A percentile compares a stretch with the other conserved stretches of the same genome.
Conservation (phyloP, 2,329 filamentous ascomycete genomes). For the Plenodomus biglobosus region DNA sequence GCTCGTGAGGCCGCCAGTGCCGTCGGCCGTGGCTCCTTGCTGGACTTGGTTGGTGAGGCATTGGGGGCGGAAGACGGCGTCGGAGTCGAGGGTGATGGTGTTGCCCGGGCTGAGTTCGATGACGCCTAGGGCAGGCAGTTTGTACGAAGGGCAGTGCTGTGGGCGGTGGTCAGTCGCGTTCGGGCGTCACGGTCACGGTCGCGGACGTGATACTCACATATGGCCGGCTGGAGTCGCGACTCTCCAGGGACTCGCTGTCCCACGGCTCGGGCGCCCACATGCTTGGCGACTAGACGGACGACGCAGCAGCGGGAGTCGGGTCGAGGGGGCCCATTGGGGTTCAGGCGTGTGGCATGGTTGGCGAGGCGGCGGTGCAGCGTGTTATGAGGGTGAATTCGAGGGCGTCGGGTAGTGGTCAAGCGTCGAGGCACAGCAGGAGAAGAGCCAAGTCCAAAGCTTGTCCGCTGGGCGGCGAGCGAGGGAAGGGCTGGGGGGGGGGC, state of each 20-base stretch:
- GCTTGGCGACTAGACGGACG: conserved; percentile 38
- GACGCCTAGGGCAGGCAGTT: conserved; percentile 61
- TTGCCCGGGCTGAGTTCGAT: conserved; percentile 57
- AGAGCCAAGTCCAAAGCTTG: conserved; percentile 25
- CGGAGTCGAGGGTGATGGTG: conserved; percentile 60
- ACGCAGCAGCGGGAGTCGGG: conserved; percentile 35
- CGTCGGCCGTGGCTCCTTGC: conserved; percentile 43
- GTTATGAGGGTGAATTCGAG: conserved; percentile 2
- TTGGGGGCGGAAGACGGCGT: conserved; percentile 61
- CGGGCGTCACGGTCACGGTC: conserved; percentile 1
- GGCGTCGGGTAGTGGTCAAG: conserved; percentile 17
- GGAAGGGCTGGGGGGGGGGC: no score
- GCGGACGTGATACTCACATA: conserved; percentile 29
- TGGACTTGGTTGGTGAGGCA: conserved; percentile 50
- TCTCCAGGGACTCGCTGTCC: conserved; percentile 25
- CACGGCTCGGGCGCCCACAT: conserved; percentile 34
- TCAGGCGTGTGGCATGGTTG: conserved; percentile 25
- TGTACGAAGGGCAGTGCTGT: conserved; percentile 63
- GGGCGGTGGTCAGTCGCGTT: conserved; percentile 24
- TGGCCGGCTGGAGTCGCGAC: conserved; percentile 34
- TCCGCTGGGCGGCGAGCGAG: conserved; percentile 23
- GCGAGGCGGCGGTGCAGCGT: conserved; percentile 7
- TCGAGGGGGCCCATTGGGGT: conserved; percentile 30
- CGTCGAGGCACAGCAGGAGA: conserved; percentile 25
- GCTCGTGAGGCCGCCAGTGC: conserved; percentile 45